phyloP scores from a whole-genome alignment of 192 early-diverging fungal species.

The Piromyces finnis region DNA sequence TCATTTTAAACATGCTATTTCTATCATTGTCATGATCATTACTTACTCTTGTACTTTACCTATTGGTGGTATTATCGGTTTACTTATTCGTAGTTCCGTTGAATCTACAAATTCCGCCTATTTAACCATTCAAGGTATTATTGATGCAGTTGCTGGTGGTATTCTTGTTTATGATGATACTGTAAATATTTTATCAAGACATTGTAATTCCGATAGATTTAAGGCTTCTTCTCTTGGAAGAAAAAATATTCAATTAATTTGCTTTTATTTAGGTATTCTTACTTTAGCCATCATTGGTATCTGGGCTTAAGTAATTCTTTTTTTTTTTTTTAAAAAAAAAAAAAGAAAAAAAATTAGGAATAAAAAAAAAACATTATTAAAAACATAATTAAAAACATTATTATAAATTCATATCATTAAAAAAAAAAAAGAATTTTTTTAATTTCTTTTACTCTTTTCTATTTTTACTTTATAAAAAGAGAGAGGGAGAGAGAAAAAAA shows the following conservation, averaged over 20 bases:
- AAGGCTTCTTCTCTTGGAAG: not conserved
- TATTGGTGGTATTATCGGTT: constrained; percentile 61
- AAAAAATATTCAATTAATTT: not conserved
- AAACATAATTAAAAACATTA: too few relatives aligned
- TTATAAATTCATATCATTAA: too few relatives aligned
- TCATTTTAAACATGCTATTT: constrained; percentile 28
- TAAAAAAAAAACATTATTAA: not conserved
- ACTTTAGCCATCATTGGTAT: constrained; percentile 63
- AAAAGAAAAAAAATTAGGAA: not conserved
- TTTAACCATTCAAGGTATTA: constrained; percentile 50
- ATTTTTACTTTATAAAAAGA: too few relatives aligned
- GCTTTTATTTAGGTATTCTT: constrained; percentile 46
- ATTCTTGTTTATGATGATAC: constrained; percentile 64
- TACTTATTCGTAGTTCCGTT: constrained; percentile 42
- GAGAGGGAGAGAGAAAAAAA: too few relatives aligned
- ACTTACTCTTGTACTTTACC: constrained; percentile 64
- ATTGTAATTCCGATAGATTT: not conserved
- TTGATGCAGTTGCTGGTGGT: constrained; percentile 63
- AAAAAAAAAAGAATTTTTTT: too few relatives aligned
- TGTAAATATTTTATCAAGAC: constrained; percentile 25
- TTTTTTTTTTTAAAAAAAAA: too few relatives aligned
- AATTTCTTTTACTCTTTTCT: too few relatives aligned
- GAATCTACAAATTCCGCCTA: constrained; percentile 23
- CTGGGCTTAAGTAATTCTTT: too few relatives aligned
- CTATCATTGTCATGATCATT: constrained; percentile 5